These are phyloP conservation scores for Botryotinia globosa DNA, from an alignment of 2,329 filamentous ascomycete genomes.

Conservation along the genomic window DNA sequence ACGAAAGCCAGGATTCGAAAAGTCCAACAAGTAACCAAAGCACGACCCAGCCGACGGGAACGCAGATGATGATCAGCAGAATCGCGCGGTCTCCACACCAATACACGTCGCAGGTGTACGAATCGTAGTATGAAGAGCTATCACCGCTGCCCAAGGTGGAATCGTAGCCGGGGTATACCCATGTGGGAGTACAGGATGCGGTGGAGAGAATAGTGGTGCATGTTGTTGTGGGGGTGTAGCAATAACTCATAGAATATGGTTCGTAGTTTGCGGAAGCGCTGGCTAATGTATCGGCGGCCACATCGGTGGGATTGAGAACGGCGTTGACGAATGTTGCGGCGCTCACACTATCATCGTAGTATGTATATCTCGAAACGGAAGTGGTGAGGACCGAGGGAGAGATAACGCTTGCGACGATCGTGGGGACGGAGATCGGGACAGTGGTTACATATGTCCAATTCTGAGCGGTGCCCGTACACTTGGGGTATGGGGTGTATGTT, in stretches of 20 bases:
- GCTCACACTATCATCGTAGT: background rate
- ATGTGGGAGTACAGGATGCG: background rate
- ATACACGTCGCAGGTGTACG: constrained; percentile 6
- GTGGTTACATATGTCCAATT: constrained; percentile 9
- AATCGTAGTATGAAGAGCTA: background rate
- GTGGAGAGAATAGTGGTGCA: background rate
- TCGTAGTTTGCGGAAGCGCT: background rate
- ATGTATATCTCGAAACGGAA: background rate
- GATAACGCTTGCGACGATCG: background rate
- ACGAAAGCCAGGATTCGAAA: constrained; percentile 27
- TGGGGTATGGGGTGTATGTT: background rate
- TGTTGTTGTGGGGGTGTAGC: background rate
- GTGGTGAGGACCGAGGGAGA: background rate
- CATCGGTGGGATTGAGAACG: background rate
- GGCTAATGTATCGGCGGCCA: background rate
- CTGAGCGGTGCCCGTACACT: background rate
- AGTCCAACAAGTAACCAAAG: constrained; percentile 27
- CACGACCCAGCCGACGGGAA: constrained; percentile 14
- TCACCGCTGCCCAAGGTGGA: background rate
- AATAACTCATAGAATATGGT: background rate
- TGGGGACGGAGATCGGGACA: background rate
- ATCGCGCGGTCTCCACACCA: constrained; percentile 20
- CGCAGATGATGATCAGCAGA: constrained; percentile 15
- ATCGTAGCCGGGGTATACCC: background rate
- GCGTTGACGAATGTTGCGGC: background rate